Base-by-base conservation (phyloP, 2,329 filamentous ascomycete genomes). In the Atkinsonella hypoxylon region DNA sequence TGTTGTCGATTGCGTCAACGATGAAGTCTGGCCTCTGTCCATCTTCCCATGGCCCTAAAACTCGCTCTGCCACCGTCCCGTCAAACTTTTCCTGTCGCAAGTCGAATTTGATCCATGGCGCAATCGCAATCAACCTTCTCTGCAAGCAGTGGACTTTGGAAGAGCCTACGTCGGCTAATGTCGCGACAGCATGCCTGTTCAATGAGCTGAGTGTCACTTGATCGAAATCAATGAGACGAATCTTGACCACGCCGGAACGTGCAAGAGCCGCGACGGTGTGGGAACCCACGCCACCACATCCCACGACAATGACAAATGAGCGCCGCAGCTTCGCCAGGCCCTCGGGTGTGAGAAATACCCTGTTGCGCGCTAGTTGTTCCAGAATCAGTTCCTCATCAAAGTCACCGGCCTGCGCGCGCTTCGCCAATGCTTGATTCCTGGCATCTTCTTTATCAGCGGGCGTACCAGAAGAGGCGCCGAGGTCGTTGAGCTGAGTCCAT, bases 1-100 rank as follows among this genome's bases (percentile, higher is more conserved):
- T 97, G 63, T 98, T 97, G 67, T 98, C 93, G 57, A 98, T 98
- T 20, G 91, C 94, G 67, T 98, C 93, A 36, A 98, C 81, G n/a
- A 98, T 82, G 61, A 84, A 98, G 59, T 91, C 85, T 1, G 90
- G 89, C 59, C 76, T 76, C 62, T 77, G 78, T 15, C 73, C 81
- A 5, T 67, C 73, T 41, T 70, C 68, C 82, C 88, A 89, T 0
- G 79, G 73, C 0, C 71, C 79, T 41, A 98, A 71, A 55, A 96
- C 71, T 11, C 69, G 64, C 7, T 78, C 76, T 0, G 89, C 89
- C 10, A 74, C 81, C 15, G 72, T 66, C 45, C 77, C 81, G 54
- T 82, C 81, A 66, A 94, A 96, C 47, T 97, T 83, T 63, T 95
- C 85, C 60, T 89, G 87, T 12, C 82, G 76, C 61, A 89, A 79